phyloP scores from a whole-genome alignment of 129 eudicot species.

The Mikania micrantha region DNA sequence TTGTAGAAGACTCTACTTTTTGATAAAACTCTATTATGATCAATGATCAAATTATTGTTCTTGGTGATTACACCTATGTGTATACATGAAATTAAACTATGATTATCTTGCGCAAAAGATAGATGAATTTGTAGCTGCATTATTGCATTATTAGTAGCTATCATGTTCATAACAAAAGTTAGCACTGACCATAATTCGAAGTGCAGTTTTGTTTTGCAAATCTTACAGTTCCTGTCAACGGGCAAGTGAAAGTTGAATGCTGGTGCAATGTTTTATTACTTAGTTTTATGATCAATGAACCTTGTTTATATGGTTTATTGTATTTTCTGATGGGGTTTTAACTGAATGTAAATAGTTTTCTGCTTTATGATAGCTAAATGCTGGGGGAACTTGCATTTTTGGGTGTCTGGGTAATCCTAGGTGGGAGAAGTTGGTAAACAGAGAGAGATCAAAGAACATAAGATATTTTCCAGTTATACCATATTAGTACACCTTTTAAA shows the following conservation, averaged over 20 bases:
- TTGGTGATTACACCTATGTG: background rate
- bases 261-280: background rate
- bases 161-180: too few relatives aligned
- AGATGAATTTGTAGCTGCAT: too few relatives aligned
- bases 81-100: background rate
- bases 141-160: too few relatives aligned
- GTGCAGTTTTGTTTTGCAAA: too few relatives aligned
- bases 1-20: too few relatives aligned
- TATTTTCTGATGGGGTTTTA: background rate
- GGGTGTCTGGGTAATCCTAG: background rate
- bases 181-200: too few relatives aligned
- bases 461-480: background rate
- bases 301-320: background rate
- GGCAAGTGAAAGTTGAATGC: background rate
- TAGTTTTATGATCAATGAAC: background rate
- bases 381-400: background rate
- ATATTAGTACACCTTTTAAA: background rate
- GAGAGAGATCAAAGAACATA: too few relatives aligned
- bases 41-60: too few relatives aligned
- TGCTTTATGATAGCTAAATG: background rate
- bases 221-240: background rate
- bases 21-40: too few relatives aligned
- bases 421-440: slow-evolving; percentile 1
- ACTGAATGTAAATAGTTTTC: background rate
- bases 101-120: background rate